Evolutionary conservation across 1,284 basidiomycete species (phyloP).

Genomic region (Jaminaea rosea): DNA sequence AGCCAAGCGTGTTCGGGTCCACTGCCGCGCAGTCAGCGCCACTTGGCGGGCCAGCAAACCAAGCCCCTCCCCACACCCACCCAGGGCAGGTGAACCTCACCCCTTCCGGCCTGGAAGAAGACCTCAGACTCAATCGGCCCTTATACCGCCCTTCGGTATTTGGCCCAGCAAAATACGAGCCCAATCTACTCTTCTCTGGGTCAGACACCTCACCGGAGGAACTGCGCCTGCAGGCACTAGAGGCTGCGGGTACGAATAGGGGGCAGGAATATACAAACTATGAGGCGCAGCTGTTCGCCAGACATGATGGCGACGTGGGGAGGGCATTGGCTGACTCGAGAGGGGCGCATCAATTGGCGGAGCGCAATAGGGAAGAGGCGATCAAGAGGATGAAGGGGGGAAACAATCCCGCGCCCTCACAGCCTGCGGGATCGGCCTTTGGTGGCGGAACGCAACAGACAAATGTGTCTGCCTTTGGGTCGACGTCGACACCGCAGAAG

Average conservation of each 20-base stretch:
- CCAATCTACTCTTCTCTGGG: conserved; percentile 58
- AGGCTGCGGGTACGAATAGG: conserved; percentile 54
- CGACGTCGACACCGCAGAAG: too few species aligned
- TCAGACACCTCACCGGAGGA: conserved; percentile 73
- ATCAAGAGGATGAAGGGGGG: background rate
- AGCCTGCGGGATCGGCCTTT: too few species aligned
- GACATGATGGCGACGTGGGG: background rate
- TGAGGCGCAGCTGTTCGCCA: conserved; percentile 1
- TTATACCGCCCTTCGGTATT: conserved; percentile 70
- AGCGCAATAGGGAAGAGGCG: background rate
- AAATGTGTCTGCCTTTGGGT: too few species aligned
- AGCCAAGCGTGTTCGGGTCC: background rate
- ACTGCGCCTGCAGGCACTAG: conserved; percentile 58
- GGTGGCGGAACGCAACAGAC: too few species aligned
- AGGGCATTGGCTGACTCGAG: conserved; percentile 1
- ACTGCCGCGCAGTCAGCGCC: background rate
- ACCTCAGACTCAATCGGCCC: conserved; percentile 49
- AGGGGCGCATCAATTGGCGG: conserved; percentile 4
- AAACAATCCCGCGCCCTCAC: background rate
- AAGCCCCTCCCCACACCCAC: background rate
- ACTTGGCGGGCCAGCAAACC: background rate
- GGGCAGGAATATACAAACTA: conserved; percentile 59
- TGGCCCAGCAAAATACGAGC: conserved; percentile 67
- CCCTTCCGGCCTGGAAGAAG: background rate
- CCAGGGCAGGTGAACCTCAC: conserved; percentile 8